These are phyloP conservation scores for Lotmaria passim DNA, from an alignment of 208 protist genomes.

Conservation along the genomic window DNA sequence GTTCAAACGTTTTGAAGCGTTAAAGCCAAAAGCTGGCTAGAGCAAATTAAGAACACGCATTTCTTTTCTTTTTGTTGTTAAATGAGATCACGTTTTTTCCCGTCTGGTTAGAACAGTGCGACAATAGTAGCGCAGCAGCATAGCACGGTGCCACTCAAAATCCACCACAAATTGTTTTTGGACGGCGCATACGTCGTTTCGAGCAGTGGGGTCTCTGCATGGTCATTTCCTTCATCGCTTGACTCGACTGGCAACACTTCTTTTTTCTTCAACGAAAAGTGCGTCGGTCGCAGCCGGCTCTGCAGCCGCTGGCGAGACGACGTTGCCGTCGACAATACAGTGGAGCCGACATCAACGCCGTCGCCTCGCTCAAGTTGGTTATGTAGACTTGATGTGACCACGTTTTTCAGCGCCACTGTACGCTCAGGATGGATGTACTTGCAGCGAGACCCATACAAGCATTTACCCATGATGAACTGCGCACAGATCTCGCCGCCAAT, in stretches of 20 bases:
- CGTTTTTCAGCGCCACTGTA: conserved; percentile 42
- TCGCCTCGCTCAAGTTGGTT: conserved; percentile 23
- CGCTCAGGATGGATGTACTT: conserved; percentile 63
- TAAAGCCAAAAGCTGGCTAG: no score
- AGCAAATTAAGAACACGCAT: neutral
- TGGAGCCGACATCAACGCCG: conserved; percentile 13
- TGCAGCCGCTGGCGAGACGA: conserved; percentile 34
- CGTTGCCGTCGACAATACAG: conserved; percentile 33
- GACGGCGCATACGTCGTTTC: neutral
- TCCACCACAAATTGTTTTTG: conserved; percentile 25
- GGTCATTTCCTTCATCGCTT: neutral
- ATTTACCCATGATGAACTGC: conserved; percentile 56
- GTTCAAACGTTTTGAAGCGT: no score
- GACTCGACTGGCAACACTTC: neutral
- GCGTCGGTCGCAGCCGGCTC: conserved; percentile 49
- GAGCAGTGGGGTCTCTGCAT: neutral
- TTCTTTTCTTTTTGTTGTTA: neutral
- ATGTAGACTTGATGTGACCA: conserved; percentile 33
- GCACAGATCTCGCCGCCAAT: conserved; percentile 54
- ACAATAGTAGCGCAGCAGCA: conserved; percentile 35
- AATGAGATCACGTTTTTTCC: no score
- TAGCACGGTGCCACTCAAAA: conserved; percentile 32
- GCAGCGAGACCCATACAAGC: conserved; percentile 57
- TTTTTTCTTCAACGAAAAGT: conserved; percentile 41
- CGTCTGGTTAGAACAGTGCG: conserved; percentile 19